Conservation (phyloP, 106 monocot genomes). For the Alisma plantagoaquatica region DNA sequence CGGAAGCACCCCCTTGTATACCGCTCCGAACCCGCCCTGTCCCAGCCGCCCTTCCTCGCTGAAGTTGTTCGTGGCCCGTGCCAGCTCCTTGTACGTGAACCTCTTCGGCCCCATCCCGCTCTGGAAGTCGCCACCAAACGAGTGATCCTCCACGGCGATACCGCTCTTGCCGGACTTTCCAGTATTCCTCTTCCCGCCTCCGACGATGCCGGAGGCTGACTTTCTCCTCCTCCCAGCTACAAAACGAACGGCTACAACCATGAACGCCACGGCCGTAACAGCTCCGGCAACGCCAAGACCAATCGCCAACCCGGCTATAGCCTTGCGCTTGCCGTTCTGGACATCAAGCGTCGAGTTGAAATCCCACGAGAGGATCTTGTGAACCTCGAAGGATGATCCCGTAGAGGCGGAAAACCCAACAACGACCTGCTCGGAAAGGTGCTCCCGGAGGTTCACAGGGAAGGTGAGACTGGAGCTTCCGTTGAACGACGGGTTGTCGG, state of each 20-base stretch:
- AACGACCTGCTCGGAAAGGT: conserved; percentile 36
- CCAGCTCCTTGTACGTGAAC: conserved; percentile 5
- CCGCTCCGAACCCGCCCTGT: conserved; percentile 8
- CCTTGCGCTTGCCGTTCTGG: conserved; percentile 3
- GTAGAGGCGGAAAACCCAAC: conserved; percentile 69
- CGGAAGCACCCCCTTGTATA: conserved; percentile 8
- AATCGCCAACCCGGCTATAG: not conserved
- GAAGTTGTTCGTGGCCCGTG: conserved; percentile 5
- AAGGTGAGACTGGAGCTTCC: conserved; percentile 18
- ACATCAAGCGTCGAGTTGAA: conserved; percentile 34
- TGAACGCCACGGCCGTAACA: not conserved
- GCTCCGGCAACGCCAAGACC: not conserved
- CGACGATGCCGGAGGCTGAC: too few species aligned
- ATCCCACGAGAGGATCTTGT: conserved; percentile 45
- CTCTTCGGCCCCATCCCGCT: conserved; percentile 5
- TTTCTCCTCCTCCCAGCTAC: too few species aligned
- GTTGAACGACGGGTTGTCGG: conserved; percentile 2
- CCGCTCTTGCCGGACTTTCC: too few species aligned
- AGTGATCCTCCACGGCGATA: not conserved
- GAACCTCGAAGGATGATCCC: conserved; percentile 27
- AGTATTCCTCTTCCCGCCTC: not conserved
- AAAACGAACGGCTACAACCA: not conserved
- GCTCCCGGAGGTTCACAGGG: conserved; percentile 26
- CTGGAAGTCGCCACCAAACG: not conserved
- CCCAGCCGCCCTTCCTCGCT: conserved; percentile 1